Evolutionary conservation across 2,329 filamentous ascomycete species (phyloP).

Genomic region (Claviceps maximensis): DNA sequence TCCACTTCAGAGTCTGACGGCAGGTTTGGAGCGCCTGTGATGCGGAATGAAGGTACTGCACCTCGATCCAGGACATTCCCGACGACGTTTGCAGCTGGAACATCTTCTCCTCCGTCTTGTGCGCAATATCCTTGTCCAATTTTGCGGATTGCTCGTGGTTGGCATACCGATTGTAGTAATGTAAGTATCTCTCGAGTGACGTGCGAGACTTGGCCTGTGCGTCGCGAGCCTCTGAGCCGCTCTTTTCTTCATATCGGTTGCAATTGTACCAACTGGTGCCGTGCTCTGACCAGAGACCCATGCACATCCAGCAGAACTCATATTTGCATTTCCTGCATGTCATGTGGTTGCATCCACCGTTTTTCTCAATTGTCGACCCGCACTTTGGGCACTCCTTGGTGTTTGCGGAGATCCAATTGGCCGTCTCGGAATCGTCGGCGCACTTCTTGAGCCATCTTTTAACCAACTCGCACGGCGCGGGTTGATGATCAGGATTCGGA

Average conservation of each 20-base stretch:
- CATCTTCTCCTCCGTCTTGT: slow-evolving; percentile 99
- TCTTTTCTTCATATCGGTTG: slow-evolving; percentile 94
- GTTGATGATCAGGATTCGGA: slow-evolving; percentile 78
- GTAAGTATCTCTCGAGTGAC: slow-evolving; percentile 87
- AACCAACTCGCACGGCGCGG: slow-evolving; percentile 79
- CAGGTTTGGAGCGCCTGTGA: slow-evolving; percentile 91
- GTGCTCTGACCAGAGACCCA: slow-evolving; percentile 97
- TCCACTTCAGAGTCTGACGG: slow-evolving; percentile 98
- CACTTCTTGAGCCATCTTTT: slow-evolving; percentile 98
- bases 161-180: slow-evolving; percentile 98
- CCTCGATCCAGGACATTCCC: slow-evolving; percentile 97
- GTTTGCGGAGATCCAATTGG: slow-evolving; percentile 98
- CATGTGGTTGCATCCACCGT: slow-evolving; percentile 96
- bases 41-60: slow-evolving; percentile 88
- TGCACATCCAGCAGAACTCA: slow-evolving; percentile 99
- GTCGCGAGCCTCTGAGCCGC: slow-evolving; percentile 76
- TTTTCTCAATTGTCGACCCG: slow-evolving; percentile 96
- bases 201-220: slow-evolving; percentile 84
- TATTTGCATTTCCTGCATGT: slow-evolving; percentile 91
- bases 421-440: slow-evolving; percentile 93
- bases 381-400: slow-evolving; percentile 97
- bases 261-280: slow-evolving; percentile 99
- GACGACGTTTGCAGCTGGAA: slow-evolving; percentile 85
- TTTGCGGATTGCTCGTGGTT: slow-evolving; percentile 98
- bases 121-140: slow-evolving; percentile 87